A percentile compares a stretch with the other conserved stretches of the same genome.
Conservation (phyloP, 2,329 filamentous ascomycete genomes). For the Fonsecaea pugnacius region DNA sequence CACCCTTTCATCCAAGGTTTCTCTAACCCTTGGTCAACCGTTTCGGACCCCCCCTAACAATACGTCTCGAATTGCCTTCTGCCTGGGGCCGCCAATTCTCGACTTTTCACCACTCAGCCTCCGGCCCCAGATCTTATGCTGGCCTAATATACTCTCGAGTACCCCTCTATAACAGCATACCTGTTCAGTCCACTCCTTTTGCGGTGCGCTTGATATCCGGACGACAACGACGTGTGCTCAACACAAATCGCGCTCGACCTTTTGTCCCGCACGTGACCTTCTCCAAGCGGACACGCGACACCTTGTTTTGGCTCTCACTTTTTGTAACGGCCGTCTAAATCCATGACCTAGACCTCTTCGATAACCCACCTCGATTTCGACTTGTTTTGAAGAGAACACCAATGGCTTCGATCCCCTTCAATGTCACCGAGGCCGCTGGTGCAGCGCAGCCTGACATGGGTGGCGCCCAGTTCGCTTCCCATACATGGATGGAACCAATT, state of each 20-base stretch:
- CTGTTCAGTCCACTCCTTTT: conserved; percentile 13
- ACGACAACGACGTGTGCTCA: not conserved
- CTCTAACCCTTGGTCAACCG: not conserved
- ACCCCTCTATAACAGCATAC: not conserved
- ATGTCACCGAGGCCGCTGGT: conserved; percentile 29
- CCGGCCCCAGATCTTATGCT: not conserved
- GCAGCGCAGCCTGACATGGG: conserved; percentile 40
- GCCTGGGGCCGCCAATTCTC: not conserved
- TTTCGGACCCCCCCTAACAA: not conserved
- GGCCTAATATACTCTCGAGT: not conserved
- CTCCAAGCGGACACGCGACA: conserved; percentile 21
- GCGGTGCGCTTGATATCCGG: not conserved
- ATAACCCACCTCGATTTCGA: conserved; percentile 4
- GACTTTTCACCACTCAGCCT: not conserved
- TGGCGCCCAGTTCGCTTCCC: conserved; percentile 44
- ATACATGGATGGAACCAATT: conserved; percentile 45
- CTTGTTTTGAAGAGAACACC: not conserved
- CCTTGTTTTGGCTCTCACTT: not conserved
- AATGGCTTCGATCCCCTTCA: conserved; percentile 26
- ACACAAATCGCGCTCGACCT: not conserved
- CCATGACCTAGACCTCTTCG: not conserved
- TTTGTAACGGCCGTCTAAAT: not conserved
- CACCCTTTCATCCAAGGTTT: not conserved
- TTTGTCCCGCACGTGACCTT: conserved; percentile 24
- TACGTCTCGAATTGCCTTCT: not conserved